phyloP scores from a whole-genome alignment of 805 yeast species.

The Yamadazyma phyllophila region DNA sequence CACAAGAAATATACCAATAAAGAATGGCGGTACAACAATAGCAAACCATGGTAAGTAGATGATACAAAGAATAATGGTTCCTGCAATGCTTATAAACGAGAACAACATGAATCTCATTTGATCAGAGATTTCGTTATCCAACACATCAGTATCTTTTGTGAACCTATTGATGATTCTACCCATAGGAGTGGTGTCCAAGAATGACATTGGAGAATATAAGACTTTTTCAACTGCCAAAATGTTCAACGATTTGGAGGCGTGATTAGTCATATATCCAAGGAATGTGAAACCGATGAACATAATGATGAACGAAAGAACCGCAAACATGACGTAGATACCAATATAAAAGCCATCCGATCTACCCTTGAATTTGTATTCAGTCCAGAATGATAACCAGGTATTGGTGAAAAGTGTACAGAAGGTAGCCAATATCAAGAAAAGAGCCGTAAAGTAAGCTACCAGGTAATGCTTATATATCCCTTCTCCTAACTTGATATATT shows the following conservation, averaged over 20 bases:
- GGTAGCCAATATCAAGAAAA: conserved; percentile 26
- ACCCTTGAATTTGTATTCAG: conserved; percentile 48
- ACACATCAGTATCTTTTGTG: conserved; percentile 81
- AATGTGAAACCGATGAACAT: conserved; percentile 42
- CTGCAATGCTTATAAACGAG: conserved; percentile 53
- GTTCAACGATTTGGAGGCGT: conserved; percentile 59
- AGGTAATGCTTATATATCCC: conserved; percentile 39
- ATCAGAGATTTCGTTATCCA: conserved; percentile 77
- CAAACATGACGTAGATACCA: conserved; percentile 67
- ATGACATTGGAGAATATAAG: conserved; percentile 77
- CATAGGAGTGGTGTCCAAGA: conserved; percentile 81
- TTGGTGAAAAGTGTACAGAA: conserved; percentile 60
- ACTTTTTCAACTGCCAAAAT: conserved; percentile 56
- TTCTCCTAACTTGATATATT: conserved; percentile 54
- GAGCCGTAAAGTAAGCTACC: conserved; percentile 21
- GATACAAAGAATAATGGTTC: conserved; percentile 44
- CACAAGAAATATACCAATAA: conserved; percentile 23
- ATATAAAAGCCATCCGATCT: conserved; percentile 59
- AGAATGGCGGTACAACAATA: conserved; percentile 34
- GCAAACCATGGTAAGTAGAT: conserved; percentile 42
- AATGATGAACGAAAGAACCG: conserved; percentile 47
- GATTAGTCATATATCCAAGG: conserved; percentile 49
- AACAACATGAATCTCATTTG: conserved; percentile 61
- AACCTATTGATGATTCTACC: conserved; percentile 84
- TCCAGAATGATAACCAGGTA: conserved; percentile 87